These are phyloP conservation scores for Cercospora brassicicola DNA, from an alignment of 2,329 filamentous ascomycete genomes.

Conservation along the genomic window DNA sequence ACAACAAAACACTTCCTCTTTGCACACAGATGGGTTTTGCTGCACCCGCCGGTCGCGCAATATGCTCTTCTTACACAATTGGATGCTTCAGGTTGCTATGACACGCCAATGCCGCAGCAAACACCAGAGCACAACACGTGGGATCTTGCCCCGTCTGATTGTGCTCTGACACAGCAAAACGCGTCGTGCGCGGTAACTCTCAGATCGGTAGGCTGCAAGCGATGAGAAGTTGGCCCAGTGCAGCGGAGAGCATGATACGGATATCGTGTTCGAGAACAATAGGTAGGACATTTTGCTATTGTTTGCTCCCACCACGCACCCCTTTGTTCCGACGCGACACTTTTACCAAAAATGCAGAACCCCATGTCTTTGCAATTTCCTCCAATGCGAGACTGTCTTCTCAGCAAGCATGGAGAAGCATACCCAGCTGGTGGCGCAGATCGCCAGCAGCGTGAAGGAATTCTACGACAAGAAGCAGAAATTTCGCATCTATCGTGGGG, in stretches of 20 bases:
- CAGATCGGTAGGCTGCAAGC: not conserved
- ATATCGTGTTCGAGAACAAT: conserved; percentile 1
- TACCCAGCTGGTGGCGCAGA: conserved; percentile 43
- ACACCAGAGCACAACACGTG: not conserved
- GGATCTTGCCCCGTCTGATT: not conserved
- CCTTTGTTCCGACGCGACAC: not conserved
- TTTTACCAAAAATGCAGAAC: not conserved
- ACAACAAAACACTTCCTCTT: not conserved
- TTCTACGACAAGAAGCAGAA: conserved; percentile 57
- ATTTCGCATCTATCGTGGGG: conserved; percentile 73
- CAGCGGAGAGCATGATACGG: not conserved
- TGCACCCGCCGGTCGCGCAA: not conserved
- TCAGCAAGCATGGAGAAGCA: conserved; percentile 25
- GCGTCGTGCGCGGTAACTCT: not conserved
- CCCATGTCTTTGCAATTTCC: not conserved
- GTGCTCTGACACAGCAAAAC: not conserved
- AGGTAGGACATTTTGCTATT: conserved; percentile 1
- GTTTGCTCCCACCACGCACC: not conserved
- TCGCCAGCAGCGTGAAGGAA: conserved; percentile 49
- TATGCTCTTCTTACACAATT: not conserved
- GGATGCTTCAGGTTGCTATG: not conserved
- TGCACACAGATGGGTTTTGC: not conserved
- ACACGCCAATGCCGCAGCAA: not conserved
- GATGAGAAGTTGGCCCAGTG: not conserved
- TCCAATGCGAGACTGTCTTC: too few relatives aligned